phyloP scores from a whole-genome alignment of 2,329 filamentous ascomycete genomes.

The Didymella keratinophila region DNA sequence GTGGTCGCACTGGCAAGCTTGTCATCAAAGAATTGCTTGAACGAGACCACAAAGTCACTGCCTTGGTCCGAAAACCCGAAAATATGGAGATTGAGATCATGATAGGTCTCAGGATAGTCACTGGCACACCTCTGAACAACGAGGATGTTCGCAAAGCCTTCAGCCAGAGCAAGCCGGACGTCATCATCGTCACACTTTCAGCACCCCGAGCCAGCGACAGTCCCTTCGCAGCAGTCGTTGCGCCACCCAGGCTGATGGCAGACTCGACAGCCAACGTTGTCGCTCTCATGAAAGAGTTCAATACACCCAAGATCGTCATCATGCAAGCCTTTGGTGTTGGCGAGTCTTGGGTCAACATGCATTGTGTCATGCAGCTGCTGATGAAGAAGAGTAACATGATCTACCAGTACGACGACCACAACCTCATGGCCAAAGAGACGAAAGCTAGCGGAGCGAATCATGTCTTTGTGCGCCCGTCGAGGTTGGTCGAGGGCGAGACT shows the following conservation, averaged over 20 bases:
- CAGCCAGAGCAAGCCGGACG: slow-evolving; percentile 33
- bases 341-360: slow-evolving; percentile 54
- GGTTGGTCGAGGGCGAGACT: slow-evolving; percentile 53
- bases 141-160: slow-evolving; percentile 52
- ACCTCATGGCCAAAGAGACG: slow-evolving; percentile 55
- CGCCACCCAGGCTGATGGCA: slow-evolving; percentile 58
- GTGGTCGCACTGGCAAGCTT: slow-evolving; percentile 58
- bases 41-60: slow-evolving; percentile 55
- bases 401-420: slow-evolving; percentile 59
- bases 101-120: slow-evolving; percentile 50
- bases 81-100: slow-evolving; percentile 34
- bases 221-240: slow-evolving; percentile 58
- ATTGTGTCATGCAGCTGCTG: slow-evolving; percentile 54
- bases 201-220: slow-evolving; percentile 57
- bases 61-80: slow-evolving; percentile 55
- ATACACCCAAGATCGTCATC: slow-evolving; percentile 56
- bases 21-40: slow-evolving; percentile 53
- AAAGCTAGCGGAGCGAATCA: slow-evolving; percentile 49
- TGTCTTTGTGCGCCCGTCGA: slow-evolving; percentile 57
- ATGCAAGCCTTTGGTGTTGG: slow-evolving; percentile 62
- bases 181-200: slow-evolving; percentile 60
- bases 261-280: slow-evolving; percentile 52
- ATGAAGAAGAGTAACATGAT: slow-evolving; percentile 59
- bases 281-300: slow-evolving; percentile 49
- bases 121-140: slow-evolving; percentile 50